Conservation (phyloP, 257 asterid species). For the Striga asiatica region DNA sequence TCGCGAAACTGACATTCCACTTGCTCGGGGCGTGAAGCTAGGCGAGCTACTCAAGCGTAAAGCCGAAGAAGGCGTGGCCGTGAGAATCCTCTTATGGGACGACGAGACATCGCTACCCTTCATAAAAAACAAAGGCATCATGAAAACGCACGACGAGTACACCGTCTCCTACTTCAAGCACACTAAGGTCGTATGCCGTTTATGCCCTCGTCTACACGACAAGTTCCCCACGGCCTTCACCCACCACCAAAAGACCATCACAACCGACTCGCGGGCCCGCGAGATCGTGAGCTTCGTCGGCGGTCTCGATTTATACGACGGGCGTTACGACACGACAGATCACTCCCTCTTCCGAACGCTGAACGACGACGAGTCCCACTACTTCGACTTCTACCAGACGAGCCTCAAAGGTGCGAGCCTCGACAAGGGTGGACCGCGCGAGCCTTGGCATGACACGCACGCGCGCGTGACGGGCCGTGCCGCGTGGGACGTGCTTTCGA, state of each 20-base stretch:
- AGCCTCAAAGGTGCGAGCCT: conserved; percentile 68
- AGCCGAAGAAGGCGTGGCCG: conserved; percentile 82
- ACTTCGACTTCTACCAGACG: conserved; percentile 74
- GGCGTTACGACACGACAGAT: conserved; percentile 74
- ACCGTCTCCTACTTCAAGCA: conserved; percentile 58
- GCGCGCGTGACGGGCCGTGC: conserved; percentile 67
- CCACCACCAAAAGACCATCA: conserved; percentile 73
- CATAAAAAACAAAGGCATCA: conserved; percentile 72
- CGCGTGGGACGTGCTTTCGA: conserved; percentile 54
- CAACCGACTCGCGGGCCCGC: conserved; percentile 51
- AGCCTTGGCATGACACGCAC: conserved; percentile 93
- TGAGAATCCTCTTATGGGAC: conserved; percentile 75
- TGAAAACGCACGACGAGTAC: conserved; percentile 84
- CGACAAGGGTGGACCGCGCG: conserved; percentile 88
- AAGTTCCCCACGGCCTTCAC: conserved; percentile 71
- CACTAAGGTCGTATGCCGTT: conserved; percentile 56
- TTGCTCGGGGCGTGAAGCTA: conserved; percentile 68
- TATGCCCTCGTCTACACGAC: conserved; percentile 64
- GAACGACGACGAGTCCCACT: conserved; percentile 63
- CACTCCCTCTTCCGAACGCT: conserved; percentile 74
- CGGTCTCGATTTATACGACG: conserved; percentile 85
- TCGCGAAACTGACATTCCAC: conserved; percentile 47
- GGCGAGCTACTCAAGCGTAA: conserved; percentile 67
- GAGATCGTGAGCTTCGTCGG: conserved; percentile 75
- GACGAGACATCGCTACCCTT: conserved; percentile 76